Evolutionary conservation across 2,329 filamentous ascomycete genomes (phyloP).

Genomic region (Claviceps monticola): DNA sequence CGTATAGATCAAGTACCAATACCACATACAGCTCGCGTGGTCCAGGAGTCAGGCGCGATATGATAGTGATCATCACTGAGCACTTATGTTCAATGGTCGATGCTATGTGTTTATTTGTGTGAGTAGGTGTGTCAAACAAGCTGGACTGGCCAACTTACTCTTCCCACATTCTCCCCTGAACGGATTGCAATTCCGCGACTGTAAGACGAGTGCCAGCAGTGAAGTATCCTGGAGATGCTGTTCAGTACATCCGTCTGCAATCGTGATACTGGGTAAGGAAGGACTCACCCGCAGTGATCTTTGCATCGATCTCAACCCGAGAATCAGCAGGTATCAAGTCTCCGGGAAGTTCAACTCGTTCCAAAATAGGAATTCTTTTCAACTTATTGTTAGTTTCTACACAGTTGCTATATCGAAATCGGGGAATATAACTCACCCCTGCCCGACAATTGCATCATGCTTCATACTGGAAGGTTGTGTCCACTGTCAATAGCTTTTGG

Average conservation of each 20-base stretch:
- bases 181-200: constrained; percentile 68
- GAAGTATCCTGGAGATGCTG: constrained; percentile 45
- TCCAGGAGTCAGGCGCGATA: not conserved
- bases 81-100: constrained; percentile 4
- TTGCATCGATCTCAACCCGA: constrained; percentile 95
- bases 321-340: constrained; percentile 91
- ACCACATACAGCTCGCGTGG: not conserved
- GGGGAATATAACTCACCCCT: constrained; percentile 37
- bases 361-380: constrained; percentile 63
- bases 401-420: not conserved
- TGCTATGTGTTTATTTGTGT: not conserved
- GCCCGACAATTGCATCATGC: constrained; percentile 74
- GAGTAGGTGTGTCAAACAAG: not conserved
- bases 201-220: constrained; percentile 85
- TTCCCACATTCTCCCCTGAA: constrained; percentile 87
- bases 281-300: constrained; percentile 77
- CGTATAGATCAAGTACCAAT: not conserved
- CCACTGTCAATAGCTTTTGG: not conserved
- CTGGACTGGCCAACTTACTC: constrained; percentile 34
- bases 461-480: constrained; percentile 52
- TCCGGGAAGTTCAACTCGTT: constrained; percentile 83
- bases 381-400: not conserved
- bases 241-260: not conserved
- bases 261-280: not conserved
- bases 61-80: not conserved